These are phyloP conservation scores for Arthroderma uncinatum DNA, from an alignment of 2,329 filamentous ascomycete species.

Conservation along the genomic window DNA sequence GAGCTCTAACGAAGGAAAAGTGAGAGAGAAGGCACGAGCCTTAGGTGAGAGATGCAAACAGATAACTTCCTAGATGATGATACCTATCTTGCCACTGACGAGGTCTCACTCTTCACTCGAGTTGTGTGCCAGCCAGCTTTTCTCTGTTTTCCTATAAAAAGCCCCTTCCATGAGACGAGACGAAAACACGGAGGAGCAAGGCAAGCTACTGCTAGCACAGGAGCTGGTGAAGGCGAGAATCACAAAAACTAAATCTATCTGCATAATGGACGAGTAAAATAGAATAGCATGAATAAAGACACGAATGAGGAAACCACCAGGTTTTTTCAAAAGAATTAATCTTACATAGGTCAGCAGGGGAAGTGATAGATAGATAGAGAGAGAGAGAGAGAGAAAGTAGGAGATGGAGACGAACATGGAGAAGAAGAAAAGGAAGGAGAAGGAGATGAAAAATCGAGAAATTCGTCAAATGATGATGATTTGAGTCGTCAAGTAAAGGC, in stretches of 20 bases:
- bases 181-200: neutral
- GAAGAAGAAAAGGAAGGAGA: neutral
- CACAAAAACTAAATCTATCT: neutral
- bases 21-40: too few relatives aligned
- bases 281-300: neutral
- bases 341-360: neutral
- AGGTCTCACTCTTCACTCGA: too few relatives aligned
- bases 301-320: neutral
- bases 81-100: too few relatives aligned
- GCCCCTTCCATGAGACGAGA: neutral
- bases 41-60: too few relatives aligned
- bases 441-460: neutral
- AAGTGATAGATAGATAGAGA: neutral
- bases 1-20: too few relatives aligned
- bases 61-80: too few relatives aligned
- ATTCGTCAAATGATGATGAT: conserved; percentile 6
- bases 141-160: neutral
- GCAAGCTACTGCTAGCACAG: neutral
- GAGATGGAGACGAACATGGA: neutral
- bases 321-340: neutral
- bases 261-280: neutral
- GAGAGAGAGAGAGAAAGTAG: neutral
- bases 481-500: conserved; percentile 6
- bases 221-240: neutral
- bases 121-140: too few relatives aligned